A percentile compares a stretch with the other conserved stretches of the same genome.
Conservation (phyloP, 768 basidiomycete genomes). For the Kwoniella bestiolae region DNA sequence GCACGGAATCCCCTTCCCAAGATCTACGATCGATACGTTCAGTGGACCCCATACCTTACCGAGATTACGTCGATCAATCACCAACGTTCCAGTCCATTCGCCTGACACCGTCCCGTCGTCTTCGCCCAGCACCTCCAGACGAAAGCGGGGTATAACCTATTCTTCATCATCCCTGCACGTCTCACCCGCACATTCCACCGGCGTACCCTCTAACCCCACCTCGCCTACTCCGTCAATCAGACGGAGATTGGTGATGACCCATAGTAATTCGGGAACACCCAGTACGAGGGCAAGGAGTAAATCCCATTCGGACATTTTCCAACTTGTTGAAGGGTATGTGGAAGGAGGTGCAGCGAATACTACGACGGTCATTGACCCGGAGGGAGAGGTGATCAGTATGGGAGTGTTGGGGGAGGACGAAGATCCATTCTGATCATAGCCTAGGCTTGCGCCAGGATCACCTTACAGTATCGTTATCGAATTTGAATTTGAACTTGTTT, state of each 20-base stretch:
- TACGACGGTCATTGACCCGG: constrained; percentile 51
- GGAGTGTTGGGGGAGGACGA: constrained; percentile 44
- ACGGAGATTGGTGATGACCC: constrained; percentile 2
- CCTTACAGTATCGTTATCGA: not conserved
- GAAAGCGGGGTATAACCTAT: constrained; percentile 6
- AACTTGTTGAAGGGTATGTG: constrained; percentile 53
- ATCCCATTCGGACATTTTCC: constrained; percentile 52
- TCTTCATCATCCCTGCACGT: constrained; percentile 19
- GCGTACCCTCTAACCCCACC: constrained; percentile 15
- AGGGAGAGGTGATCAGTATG: constrained; percentile 45
- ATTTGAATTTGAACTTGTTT: not conserved
- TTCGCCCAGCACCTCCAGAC: constrained; percentile 7
- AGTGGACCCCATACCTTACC: constrained; percentile 11
- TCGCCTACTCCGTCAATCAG: constrained; percentile 22
- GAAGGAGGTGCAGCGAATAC: constrained; percentile 54
- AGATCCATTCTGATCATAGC: constrained; percentile 14
- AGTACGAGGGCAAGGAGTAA: constrained; percentile 34
- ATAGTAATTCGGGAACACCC: constrained; percentile 14
- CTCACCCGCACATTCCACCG: constrained; percentile 17
- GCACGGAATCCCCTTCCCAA: constrained; percentile 4
- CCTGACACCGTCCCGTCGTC: constrained; percentile 1
- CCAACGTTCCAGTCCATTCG: constrained; percentile 2
- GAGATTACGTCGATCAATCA: constrained; percentile 12
- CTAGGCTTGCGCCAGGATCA: not conserved
- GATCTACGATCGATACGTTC: not conserved